Conservation (phyloP, 805 yeast genomes). For the Lachancea quebecensis region DNA sequence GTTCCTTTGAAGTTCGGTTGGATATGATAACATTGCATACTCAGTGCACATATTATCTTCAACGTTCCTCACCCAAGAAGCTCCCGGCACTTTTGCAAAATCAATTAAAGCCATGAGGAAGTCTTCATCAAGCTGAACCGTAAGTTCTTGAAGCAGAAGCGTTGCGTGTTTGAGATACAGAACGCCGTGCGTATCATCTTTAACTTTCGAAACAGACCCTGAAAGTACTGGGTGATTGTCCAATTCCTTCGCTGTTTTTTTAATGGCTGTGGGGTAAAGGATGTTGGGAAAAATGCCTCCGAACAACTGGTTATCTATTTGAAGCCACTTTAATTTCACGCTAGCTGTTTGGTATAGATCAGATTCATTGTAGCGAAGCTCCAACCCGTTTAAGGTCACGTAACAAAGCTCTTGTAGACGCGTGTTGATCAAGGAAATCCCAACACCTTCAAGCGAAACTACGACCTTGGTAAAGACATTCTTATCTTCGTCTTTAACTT, state of each 20-base stretch:
- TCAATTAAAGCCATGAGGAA: conserved; percentile 77
- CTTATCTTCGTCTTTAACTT: conserved; percentile 36
- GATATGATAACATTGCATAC: conserved; percentile 61
- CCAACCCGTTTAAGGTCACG: conserved; percentile 74
- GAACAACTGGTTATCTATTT: conserved; percentile 83
- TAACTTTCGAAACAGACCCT: conserved; percentile 73
- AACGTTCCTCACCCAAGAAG: conserved; percentile 54
- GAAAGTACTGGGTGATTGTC: conserved; percentile 87
- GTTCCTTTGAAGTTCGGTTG: conserved; percentile 45
- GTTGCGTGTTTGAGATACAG: conserved; percentile 89
- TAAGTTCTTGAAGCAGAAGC: conserved; percentile 77
- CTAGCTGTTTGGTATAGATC: conserved; percentile 76
- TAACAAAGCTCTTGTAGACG: conserved; percentile 74
- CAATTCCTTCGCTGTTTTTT: conserved; percentile 76
- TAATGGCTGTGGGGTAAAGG: conserved; percentile 82
- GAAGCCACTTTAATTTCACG: conserved; percentile 86
- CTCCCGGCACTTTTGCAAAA: conserved; percentile 74
- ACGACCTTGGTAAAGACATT: conserved; percentile 37
- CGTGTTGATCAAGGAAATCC: conserved; percentile 73
- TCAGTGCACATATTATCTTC: conserved; percentile 51
- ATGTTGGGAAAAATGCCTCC: conserved; percentile 86
- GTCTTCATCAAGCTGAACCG: conserved; percentile 91
- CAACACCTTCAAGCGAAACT: conserved; percentile 74
- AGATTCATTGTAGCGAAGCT: conserved; percentile 72
- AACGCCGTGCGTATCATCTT: conserved; percentile 88